phyloP scores from a whole-genome alignment of 2,329 filamentous ascomycete species.

The Aspergillus tamarii region DNA sequence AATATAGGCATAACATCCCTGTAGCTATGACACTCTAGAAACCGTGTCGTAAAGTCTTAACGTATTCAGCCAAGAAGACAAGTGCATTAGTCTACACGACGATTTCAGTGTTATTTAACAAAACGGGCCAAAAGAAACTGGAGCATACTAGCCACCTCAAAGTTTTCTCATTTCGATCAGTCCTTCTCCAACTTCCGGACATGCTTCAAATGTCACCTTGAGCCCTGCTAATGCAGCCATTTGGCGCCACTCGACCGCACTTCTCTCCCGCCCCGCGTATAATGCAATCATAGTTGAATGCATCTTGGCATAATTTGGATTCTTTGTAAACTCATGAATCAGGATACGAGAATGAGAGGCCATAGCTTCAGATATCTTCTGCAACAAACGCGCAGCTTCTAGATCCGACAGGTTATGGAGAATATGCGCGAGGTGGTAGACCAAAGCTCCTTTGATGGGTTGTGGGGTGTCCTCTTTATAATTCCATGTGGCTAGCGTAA shows the following conservation, averaged over 20 bases:
- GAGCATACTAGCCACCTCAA: neutral
- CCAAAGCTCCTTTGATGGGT: conserved; percentile 35
- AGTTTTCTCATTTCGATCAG: conserved; percentile 39
- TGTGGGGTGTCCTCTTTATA: conserved; percentile 39
- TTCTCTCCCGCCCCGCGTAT: conserved; percentile 39
- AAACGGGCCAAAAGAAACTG: neutral
- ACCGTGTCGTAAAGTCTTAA: neutral
- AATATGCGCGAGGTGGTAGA: conserved; percentile 41
- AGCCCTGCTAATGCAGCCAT: conserved; percentile 38
- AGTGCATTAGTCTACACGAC: neutral
- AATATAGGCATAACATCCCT: neutral
- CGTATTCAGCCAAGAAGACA: neutral
- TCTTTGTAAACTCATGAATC: conserved; percentile 43
- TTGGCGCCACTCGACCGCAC: conserved; percentile 38
- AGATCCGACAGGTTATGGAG: conserved; percentile 43
- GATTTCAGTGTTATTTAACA: neutral
- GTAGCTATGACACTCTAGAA: no score
- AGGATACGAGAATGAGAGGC: conserved; percentile 35
- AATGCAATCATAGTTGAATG: conserved; percentile 43
- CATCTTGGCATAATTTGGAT: conserved; percentile 37
- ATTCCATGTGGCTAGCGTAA: conserved; percentile 40
- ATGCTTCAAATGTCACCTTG: conserved; percentile 40
- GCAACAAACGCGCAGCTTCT: conserved; percentile 28
- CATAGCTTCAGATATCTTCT: neutral
- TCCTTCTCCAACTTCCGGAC: conserved; percentile 36